These are phyloP conservation scores for Aurifilum marmelostoma DNA, from an alignment of 2,329 filamentous ascomycete species.

Conservation along the genomic window DNA sequence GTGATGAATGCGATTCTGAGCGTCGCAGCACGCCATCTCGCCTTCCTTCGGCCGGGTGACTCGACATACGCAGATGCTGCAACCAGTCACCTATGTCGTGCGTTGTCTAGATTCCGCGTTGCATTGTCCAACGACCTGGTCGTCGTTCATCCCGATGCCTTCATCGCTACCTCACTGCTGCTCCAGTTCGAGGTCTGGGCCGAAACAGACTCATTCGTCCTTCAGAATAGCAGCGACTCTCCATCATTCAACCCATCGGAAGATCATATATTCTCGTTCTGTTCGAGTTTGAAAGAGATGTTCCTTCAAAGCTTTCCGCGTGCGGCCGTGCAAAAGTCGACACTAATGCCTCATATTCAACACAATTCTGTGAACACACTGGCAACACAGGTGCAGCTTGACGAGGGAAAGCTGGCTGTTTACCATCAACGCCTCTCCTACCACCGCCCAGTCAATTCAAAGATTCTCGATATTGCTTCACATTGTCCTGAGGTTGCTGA, in stretches of 20 bases:
- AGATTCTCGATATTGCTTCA: not conserved
- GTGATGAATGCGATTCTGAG: conserved; percentile 33
- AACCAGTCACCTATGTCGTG: conserved; percentile 29
- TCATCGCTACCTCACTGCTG: conserved; percentile 32
- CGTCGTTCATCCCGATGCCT: conserved; percentile 31
- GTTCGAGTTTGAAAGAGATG: conserved; percentile 32
- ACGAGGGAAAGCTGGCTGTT: not conserved
- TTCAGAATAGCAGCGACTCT: not conserved
- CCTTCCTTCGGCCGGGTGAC: conserved; percentile 28
- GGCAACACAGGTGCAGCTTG: conserved; percentile 12
- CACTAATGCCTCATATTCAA: conserved; percentile 18
- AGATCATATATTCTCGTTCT: conserved; percentile 33
- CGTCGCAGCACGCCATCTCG: conserved; percentile 33
- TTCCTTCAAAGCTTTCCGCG: conserved; percentile 31
- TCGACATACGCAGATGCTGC: conserved; percentile 22
- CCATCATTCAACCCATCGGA: conserved; percentile 18
- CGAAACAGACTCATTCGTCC: conserved; percentile 26
- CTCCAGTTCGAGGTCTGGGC: conserved; percentile 34
- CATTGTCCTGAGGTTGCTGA: not conserved
- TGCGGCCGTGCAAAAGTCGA: conserved; percentile 15
- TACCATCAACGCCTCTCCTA: not conserved
- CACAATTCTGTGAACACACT: conserved; percentile 14
- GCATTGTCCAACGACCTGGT: conserved; percentile 23
- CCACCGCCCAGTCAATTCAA: not conserved
- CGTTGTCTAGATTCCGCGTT: conserved; percentile 29